Conservation (phyloP, 805 yeast genomes). For the Candida ipomoeae region DNA sequence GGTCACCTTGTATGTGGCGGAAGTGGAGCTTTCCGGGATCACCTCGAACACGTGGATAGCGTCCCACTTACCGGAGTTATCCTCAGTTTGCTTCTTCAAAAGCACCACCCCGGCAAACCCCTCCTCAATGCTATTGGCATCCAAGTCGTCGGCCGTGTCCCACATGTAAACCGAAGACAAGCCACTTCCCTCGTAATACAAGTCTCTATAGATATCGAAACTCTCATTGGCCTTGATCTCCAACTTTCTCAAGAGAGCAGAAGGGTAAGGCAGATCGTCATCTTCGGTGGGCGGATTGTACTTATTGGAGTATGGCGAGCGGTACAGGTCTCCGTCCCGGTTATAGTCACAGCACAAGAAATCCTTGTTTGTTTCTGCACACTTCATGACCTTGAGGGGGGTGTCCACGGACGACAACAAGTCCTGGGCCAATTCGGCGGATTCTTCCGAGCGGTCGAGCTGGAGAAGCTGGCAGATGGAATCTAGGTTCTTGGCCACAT, state of each 20-base stretch:
- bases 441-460: constrained; percentile 20
- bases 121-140: constrained; percentile 29
- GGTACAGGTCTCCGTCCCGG: constrained; percentile 86
- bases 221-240: constrained; percentile 85
- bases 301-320: constrained; percentile 87
- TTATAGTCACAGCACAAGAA: constrained; percentile 90
- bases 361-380: constrained; percentile 55
- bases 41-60: constrained; percentile 90
- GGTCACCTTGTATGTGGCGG: constrained; percentile 64
- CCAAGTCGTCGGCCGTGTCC: constrained; percentile 68
- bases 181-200: constrained; percentile 90
- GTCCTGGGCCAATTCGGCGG: constrained; percentile 73
- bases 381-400: constrained; percentile 58
- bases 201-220: constrained; percentile 86
- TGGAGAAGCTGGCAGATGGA: constrained; percentile 47
- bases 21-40: constrained; percentile 33
- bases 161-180: constrained; percentile 84
- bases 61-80: constrained; percentile 71
- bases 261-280: constrained; percentile 64
- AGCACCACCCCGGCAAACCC: constrained; percentile 92
- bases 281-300: constrained; percentile 51
- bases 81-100: constrained; percentile 64
- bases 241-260: constrained; percentile 59
- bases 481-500: constrained; percentile 42
- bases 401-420: constrained; percentile 81